Evolutionary conservation across 139 green algal genomes (phyloP), one percentile per base, ranked within the genome.

Genomic region (Haematococcus lacustris): DNA sequence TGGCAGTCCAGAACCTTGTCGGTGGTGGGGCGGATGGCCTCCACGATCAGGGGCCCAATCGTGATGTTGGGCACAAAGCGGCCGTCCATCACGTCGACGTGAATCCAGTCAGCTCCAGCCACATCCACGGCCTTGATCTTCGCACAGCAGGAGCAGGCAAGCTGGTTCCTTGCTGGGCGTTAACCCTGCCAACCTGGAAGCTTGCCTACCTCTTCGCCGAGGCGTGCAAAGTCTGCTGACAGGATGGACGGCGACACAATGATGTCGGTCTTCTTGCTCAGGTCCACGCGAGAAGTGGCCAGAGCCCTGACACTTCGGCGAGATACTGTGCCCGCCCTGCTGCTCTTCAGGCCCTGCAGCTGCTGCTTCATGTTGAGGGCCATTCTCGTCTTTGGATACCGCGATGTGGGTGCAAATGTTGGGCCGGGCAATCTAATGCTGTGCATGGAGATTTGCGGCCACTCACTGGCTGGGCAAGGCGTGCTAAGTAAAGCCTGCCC

Each of bases 1-100:
- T 98, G 94, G 51, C 85, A 89, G 77, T 98, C 94, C 43, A 98
- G 83, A 7, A 92, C 88, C 78, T 94, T 94, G 80, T 99, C 93
- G 53, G 95, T 98, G 13, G 98, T 76, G 9, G 93, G 93, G 69
- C 95, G 90, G 28, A 99, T 71, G 7, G 95, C 95, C 73, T 98
- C 93, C 17, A 99, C 93, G 9, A 99, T 82, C 39, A 98, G 84
- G 3, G 95, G 95, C 33, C 95, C 95, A 73, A 99, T 99, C 68
- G 94, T 98, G 90, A 99, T 98, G 89, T 99, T 98, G 61, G 93
- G 95, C 70, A 98, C 94, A 78, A 99, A 98, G 78, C 94, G 90
- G 65, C 92, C 93, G 72, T 98, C 92, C 88, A 92, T 91, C 61
- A 98, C 95, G 72, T 99, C 95, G 5, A 98, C 82, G 79, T 99